Base-by-base conservation (phyloP, 2,329 filamentous ascomycete genomes). In the Blastomyces gilchristii region DNA sequence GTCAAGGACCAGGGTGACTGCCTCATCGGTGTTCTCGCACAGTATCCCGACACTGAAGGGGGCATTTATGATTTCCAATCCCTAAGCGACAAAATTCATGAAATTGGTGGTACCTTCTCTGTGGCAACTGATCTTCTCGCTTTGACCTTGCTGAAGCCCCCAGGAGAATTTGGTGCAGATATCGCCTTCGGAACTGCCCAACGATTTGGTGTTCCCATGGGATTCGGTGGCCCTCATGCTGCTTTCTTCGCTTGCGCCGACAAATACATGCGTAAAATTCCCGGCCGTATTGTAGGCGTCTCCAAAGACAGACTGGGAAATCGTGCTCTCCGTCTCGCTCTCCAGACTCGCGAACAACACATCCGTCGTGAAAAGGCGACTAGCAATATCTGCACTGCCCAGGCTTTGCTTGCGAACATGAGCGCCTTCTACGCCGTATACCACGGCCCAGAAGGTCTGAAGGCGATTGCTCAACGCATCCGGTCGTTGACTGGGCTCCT, bases 331-430 rank as follows among this genome's bases (percentile, higher is more conserved):
- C 84, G 93, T 69, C 78, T 97, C 71, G 89, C 93, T 22, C 79
- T 97, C 61, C 93, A 97, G 78, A 97, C 93, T 11, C 83, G 93
- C 69, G 93, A 97, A 78, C 93, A 97, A 79, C 93, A 97, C 75
- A 97, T 97, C 73, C 85, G 93, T 67, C 85, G 93, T 71, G 93
- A 97, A 75, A 97, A 97, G 82, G 93, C 93, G 1, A 97, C 93
- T 1, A 96, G 91, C 80, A 97, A 97, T 73, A 92, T 97, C 64
- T 97, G 93, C 79, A 97, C 93, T 1, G 92, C 93, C 1, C 93
- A 97, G 77, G 93, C 93, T 9, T 80, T 97, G 34, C 81, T 97
- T 60, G 93, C 93, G 47, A 97, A 97, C 76, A 97, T 97, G 90
- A 93, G 86, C 69, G 91, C 92, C 62, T 88, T 97, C 79, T 97